Base-by-base conservation (phyloP, 2,329 filamentous ascomycete genomes). In the Penicillium sp. region DNA sequence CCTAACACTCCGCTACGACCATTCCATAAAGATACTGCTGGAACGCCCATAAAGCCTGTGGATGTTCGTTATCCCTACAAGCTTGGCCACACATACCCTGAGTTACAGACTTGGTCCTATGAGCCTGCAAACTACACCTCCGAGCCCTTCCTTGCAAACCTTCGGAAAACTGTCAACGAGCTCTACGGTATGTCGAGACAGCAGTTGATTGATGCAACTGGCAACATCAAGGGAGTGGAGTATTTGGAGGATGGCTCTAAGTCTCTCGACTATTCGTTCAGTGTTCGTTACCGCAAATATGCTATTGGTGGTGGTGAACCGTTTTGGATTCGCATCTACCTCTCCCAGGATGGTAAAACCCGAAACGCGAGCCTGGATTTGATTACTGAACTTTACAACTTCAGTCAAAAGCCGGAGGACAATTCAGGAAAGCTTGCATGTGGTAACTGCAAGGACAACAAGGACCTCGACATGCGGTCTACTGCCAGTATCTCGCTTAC, bases 81-180 rank as follows among this genome's bases (percentile, higher is more conserved):
- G 1, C 88, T 93, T 72, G 87, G 86, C n/a, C 93, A 93, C 70
- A 86, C 85, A 0, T 95, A 95, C 67, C 79, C 85, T 0, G 90
- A 93, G 43, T 27, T 61, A 25, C 55, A 58, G 52, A 43, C 55
- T 1, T 58, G 59, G 77, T 50, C 50, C 2, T 53, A 53, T 19
- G 19, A 49, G 37, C 37, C 35, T 9, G n/a, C n/a, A 6, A 35
- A n/a, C 23, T 57, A 53, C 35, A 48, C 19, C 4, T 37, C 27
- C 13, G 46, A 13, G 26, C 29, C 19, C 21, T 51, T 44, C 21
- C 9, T 42, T 35, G 7, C 23, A 6, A 11, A 27, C 26, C 31
- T 55, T 19, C 46, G 47, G 2, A 42, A 55, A 13, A 25, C 13
- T 6, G 39, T 59, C 44, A 59, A 55, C 35, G 37, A 55, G 1